These are phyloP conservation scores for Murraya koenigii DNA, from an alignment of 345 rosid genomes.

Conservation along the genomic window DNA sequence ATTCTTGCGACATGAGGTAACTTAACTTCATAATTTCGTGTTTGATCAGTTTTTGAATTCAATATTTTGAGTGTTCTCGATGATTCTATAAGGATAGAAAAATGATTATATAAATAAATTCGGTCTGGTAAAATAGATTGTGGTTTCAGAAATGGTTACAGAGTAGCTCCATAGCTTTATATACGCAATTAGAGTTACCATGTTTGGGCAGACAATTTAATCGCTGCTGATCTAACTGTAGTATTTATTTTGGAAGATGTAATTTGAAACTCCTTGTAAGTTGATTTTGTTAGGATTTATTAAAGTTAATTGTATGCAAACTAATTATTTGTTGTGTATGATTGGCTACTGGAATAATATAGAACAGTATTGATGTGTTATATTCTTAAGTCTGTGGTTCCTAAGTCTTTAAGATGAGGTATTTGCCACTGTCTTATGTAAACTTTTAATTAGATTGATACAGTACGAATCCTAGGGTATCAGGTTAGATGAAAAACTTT, in stretches of 20 bases:
- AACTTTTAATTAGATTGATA: neutral
- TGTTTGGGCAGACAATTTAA: neutral
- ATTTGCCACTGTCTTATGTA: neutral
- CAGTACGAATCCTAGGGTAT: neutral
- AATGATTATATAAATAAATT: neutral
- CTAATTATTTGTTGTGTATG: neutral
- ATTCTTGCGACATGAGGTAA: constrained; percentile 42
- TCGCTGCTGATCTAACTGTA: neutral
- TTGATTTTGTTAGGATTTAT: constrained; percentile 1
- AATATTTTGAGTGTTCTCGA: neutral
- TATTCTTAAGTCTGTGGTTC: neutral
- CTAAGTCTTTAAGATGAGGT: neutral
- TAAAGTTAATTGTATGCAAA: neutral
- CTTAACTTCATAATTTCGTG: neutral
- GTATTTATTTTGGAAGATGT: neutral
- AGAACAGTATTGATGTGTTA: neutral
- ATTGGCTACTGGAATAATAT: neutral
- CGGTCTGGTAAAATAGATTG: neutral
- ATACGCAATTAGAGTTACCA: neutral
- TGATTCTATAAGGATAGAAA: neutral
- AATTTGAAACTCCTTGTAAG: neutral
- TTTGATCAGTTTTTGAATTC: neutral
- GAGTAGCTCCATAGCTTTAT: neutral
- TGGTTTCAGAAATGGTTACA: neutral
- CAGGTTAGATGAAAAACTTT: neutral